These are phyloP conservation scores for Dioszegia aurantiaca DNA, from an alignment of 768 basidiomycete species.

Conservation along the genomic window DNA sequence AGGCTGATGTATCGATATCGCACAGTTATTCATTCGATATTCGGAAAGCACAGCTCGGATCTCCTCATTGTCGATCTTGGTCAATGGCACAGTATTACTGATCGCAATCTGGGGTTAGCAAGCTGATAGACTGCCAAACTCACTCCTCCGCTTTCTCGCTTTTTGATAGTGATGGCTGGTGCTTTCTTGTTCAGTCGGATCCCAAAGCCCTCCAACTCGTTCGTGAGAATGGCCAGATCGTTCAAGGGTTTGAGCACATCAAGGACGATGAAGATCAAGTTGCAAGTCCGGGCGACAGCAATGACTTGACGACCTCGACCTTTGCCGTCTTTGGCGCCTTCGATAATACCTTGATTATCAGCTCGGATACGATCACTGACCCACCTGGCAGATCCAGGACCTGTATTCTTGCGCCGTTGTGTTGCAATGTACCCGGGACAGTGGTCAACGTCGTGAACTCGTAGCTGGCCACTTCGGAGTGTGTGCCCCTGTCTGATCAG, in stretches of 20 bases:
- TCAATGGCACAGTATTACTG: constrained; percentile 93
- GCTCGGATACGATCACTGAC: too few relatives aligned
- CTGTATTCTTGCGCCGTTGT: constrained; percentile 94
- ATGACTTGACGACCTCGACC: constrained; percentile 87
- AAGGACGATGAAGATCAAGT: constrained; percentile 96
- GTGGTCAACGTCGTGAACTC: constrained; percentile 97
- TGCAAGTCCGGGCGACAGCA: constrained; percentile 88
- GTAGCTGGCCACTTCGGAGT: constrained; percentile 91
- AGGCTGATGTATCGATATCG: constrained; percentile 88
- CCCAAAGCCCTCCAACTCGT: constrained; percentile 95
- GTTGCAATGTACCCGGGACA: constrained; percentile 88
- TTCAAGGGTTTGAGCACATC: constrained; percentile 98
- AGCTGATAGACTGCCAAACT: constrained; percentile 13
- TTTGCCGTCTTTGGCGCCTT: constrained; percentile 92
- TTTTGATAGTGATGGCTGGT: constrained; percentile 68
- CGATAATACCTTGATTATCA: constrained; percentile 83
- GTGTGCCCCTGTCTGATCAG: constrained; percentile 74
- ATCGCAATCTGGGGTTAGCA: constrained; percentile 67
- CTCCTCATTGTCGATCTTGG: constrained; percentile 91
- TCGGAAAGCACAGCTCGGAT: constrained; percentile 93
- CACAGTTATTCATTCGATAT: constrained; percentile 78
- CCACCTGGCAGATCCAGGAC: constrained; percentile 78
- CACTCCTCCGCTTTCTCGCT: constrained; percentile 66
- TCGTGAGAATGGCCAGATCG: constrained; percentile 82
- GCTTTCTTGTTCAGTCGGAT: constrained; percentile 94